Evolutionary conservation across 2,329 filamentous ascomycete genomes (phyloP), one percentile per base, ranked within the genome.

Genomic region (Pseudogymnoascus pannorum): DNA sequence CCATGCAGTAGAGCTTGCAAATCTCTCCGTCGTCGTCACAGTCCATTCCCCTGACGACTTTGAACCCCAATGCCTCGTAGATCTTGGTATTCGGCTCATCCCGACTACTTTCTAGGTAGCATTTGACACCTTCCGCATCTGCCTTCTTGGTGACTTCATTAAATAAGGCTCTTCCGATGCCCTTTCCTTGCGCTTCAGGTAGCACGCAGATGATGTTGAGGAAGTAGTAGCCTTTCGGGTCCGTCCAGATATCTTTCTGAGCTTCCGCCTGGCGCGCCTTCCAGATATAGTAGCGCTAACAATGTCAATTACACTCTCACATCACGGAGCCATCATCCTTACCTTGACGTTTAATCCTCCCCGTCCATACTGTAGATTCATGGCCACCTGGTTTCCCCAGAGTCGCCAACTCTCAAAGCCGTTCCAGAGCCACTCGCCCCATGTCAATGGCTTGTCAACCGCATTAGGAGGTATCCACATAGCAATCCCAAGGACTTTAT

Each of bases 191-290:
- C 31, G 79, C 79, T 57, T 84, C 80, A 0, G 87, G 85, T 14
- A 83, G 71, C 1, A 91, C 87, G 0, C 87, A 86, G 68, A 91
- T 83, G 64, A 91, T 88, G 68, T 91, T 91, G 65, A 88, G 86
- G 66, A 91, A 91, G 68, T 89, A 91, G 68, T 91, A 91, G 0
- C 88, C 88, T 4, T 79, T 76, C 0, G 80, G 77, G 61, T 88
- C 85, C 0, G 76, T 82, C 87, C 87, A 91, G 3, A 89, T 73
- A 24, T 81, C 74, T 0, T 75, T 75, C 61, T 90, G 87, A 0
- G 82, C 84, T 38, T 81, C 75, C 0, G 80, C 78, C 71, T 91
- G 87, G 5, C 81, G 78, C 4, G 77, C 77, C 69, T 91, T 91
- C 87, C 87, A 91, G 66, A 89, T 87, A 72, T 83, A 86, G 70